Base-by-base conservation (phyloP, 2,329 filamentous ascomycete species). In the Sodiomyces alkalinus region DNA sequence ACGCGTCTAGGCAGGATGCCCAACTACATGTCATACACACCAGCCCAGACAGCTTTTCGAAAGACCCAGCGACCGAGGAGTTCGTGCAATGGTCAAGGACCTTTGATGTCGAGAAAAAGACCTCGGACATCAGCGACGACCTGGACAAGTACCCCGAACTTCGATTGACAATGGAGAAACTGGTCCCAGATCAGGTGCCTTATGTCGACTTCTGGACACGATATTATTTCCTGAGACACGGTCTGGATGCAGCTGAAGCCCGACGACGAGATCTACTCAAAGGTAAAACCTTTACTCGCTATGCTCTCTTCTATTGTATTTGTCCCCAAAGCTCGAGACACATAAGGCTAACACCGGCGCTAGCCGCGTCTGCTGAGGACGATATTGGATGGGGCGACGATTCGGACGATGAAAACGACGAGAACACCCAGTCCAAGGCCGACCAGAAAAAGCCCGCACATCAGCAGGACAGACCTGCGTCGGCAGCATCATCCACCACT, bases 1-100 rank as follows among this genome's bases (percentile, higher is more conserved):
- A 98, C 50, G 81, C 83, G 2, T 93, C 85, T 28, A 70, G 90
- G 35, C 87, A 94, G 47, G 90, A 98, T 46, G 90, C 90, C 1
- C 90, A 96, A 53, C 61, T 98, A 36, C 87, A 98, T 48, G 85
- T 92, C 19, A 86, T 98, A 34, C 90, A 98, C 52, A 86, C 82
- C 4, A 80, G 74, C 13, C 53, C 75, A 21, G 79, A 90, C 36
- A 81, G 75, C 42, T 92, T 96, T 53, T 69, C 71, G 31, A 79
- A 80, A 46, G 85, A 96, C 44, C 83, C 86, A 0, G 64, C 68
- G 6, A 75, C 75, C 27, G 64, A 69, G 10, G 75, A 92, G 50
- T 96, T 78, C 59, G 64, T 72, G 7, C 51, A 60, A 4, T 96
- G 86, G 74, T 65, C 68, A 31, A 61, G 70, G 37, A 62, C 60